Evolutionary conservation across 495 filamentous ascomycete genomes (phyloP), one percentile per base, ranked within the genome.

Genomic region (Podospora comata): DNA sequence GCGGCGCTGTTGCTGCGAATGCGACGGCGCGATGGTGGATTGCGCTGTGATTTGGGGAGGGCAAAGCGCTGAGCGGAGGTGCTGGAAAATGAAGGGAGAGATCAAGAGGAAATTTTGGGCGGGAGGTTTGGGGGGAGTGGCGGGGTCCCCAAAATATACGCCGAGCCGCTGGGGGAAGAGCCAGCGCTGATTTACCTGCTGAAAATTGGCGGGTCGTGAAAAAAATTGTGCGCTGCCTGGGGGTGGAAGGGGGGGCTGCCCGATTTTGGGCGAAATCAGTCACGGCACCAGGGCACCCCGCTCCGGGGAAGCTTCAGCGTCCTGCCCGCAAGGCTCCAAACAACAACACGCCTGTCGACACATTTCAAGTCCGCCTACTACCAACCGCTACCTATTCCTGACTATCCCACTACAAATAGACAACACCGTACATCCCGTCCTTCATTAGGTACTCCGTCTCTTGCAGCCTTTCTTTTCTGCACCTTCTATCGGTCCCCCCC

Each of bases 131-230:
- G 76, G 74, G 76, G 76, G 64, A 55, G 66, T 19, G 66, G 73
- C 66, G 74, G 74, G 74, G 71, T 67, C 44, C 28, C 71, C 65
- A 74, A 77, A 76, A 67, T 78, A 76, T 78, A 78, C 71, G 72
- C 70, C 4, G 71, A 54, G 65, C 53, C 67, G 32, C 68, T 66
- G 65, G 60, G 60, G 48, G 65, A 59, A 70, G 66, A 67, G 60
- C 69, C 68, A 74, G 72, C 74, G 72, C 75, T 76, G 75, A 77
- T 77, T 77, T 71, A 63, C 65, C 60, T 65, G 67, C 70, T 71
- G 66, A 72, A 72, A 68, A 70, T 72, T 57, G 75, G 75, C 65
- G 65, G 65, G 28, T 68, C 39, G 39, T 48, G 39, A 48, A 71
- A 77, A 74, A 73, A 73, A 65, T 66, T 69, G 69, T 65, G 66